Percentiles rank a stretch among this genome's conserved stretches.
Conservation (phyloP, 805 yeast genomes). For the Cyberlindnera meyerae region DNA sequence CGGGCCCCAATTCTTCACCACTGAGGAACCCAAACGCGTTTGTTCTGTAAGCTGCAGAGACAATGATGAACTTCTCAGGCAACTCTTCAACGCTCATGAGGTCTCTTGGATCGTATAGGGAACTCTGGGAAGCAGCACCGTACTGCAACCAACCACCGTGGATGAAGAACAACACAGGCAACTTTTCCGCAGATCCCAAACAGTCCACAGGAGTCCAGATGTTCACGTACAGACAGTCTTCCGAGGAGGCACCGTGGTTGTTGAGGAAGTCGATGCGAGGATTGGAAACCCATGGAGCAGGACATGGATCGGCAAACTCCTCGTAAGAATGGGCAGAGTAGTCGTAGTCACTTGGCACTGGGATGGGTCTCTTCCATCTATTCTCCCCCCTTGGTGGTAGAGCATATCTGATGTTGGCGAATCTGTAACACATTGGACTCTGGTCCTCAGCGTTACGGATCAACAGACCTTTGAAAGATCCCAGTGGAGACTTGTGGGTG, state of each 20-base stretch:
- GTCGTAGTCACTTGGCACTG: constrained; percentile 30
- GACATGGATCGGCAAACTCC: constrained; percentile 33
- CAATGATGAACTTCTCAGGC: constrained; percentile 33
- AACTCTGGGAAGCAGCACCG: constrained; percentile 6
- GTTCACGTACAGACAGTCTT: constrained; percentile 32
- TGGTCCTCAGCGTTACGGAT: constrained; percentile 1
- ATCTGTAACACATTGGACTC: constrained; percentile 16
- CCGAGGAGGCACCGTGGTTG: constrained; percentile 17
- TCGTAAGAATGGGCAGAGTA: constrained; percentile 32
- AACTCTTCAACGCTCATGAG: constrained; percentile 14
- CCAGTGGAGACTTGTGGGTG: constrained; percentile 3
- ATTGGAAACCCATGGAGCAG: constrained; percentile 26
- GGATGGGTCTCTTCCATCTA: constrained; percentile 31
- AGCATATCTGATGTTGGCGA: constrained; percentile 30
- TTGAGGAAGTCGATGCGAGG: constrained; percentile 9
- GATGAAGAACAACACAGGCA: constrained; percentile 36
- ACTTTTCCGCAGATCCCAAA: constrained; percentile 33
- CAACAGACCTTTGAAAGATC: constrained; percentile 5
- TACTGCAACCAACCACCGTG: constrained; percentile 43
- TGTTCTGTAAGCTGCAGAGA: constrained; percentile 37
- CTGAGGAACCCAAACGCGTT: constrained; percentile 34
- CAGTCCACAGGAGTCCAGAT: constrained; percentile 35
- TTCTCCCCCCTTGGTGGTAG: constrained; percentile 27
- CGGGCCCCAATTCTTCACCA: constrained; percentile 19
- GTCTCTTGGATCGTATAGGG: constrained; percentile 13